Conservation (phyloP, 352 stramenopile species). For the Phytopythium ostracodes region DNA sequence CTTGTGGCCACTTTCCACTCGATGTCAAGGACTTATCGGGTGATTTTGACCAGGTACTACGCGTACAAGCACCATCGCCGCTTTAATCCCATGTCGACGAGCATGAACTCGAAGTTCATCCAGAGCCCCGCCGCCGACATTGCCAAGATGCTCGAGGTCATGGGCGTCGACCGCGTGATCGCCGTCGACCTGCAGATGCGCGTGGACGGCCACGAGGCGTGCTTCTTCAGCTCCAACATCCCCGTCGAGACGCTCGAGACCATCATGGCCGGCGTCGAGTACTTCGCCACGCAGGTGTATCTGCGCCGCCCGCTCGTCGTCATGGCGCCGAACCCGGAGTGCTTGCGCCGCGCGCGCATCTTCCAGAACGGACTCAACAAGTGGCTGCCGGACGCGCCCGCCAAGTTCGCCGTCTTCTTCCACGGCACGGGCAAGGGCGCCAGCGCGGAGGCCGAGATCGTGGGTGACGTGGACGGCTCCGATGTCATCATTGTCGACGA, state of each 20-base stretch:
- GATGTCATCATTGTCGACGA: slow-evolving; percentile 93
- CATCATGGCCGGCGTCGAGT: slow-evolving; percentile 88
- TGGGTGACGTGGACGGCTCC: slow-evolving; percentile 84
- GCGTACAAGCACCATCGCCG: slow-evolving; percentile 92
- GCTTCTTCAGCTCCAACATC: slow-evolving; percentile 89
- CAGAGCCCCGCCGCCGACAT: slow-evolving; percentile 85
- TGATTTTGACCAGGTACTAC: slow-evolving; percentile 61
- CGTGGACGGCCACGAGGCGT: slow-evolving; percentile 85
- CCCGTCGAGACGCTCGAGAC: slow-evolving; percentile 93
- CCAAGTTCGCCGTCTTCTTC: slow-evolving; percentile 82
- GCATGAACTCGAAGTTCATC: slow-evolving; percentile 91
- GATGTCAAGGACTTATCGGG: not conserved
- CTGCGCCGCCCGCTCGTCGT: slow-evolving; percentile 79
- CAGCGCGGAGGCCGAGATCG: slow-evolving; percentile 73
- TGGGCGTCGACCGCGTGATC: slow-evolving; percentile 93
- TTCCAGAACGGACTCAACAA: slow-evolving; percentile 88
- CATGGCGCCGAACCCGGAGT: slow-evolving; percentile 87
- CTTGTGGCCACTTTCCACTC: not conserved
- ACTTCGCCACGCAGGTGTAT: slow-evolving; percentile 87
- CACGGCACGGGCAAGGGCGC: slow-evolving; percentile 64
- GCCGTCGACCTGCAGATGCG: slow-evolving; percentile 91
- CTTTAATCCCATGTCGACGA: slow-evolving; percentile 78
- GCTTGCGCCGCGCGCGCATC: slow-evolving; percentile 72
- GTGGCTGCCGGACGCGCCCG: slow-evolving; percentile 77
- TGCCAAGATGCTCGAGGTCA: slow-evolving; percentile 92